Evolutionary conservation across 2,329 filamentous ascomycete genomes (phyloP).

Genomic region (Fusarium newnesense): DNA sequence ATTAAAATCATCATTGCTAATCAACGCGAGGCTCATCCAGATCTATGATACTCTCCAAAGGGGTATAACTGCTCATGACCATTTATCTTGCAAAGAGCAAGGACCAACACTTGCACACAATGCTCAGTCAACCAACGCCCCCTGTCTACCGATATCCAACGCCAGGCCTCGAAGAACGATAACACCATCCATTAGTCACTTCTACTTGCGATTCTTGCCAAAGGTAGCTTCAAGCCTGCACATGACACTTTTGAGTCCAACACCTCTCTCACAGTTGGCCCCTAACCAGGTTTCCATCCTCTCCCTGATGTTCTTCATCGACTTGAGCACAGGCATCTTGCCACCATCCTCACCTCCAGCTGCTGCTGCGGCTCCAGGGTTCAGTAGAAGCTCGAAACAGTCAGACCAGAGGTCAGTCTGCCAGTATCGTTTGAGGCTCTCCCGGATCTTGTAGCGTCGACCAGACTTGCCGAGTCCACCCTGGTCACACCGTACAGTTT

Average conservation of each 20-base stretch:
- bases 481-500: conserved; percentile 71
- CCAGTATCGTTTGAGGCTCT: conserved; percentile 94
- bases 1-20: background rate
- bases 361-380: conserved; percentile 76
- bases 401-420: conserved; percentile 90
- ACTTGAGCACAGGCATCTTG: conserved; percentile 77
- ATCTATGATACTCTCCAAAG: conserved; percentile 11
- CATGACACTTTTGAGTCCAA: conserved; percentile 76
- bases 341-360: conserved; percentile 71
- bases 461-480: conserved; percentile 67
- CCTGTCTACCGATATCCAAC: conserved; percentile 23
- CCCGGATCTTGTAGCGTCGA: conserved; percentile 81
- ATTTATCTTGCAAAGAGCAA: conserved; percentile 18
- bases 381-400: conserved; percentile 86
- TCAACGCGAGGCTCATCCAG: background rate
- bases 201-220: conserved; percentile 51
- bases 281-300: conserved; percentile 88
- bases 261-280: conserved; percentile 82
- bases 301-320: conserved; percentile 75
- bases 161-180: conserved; percentile 19
- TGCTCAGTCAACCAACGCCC: conserved; percentile 8
- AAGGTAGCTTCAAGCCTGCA: conserved; percentile 68
- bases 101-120: conserved; percentile 1
- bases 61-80: conserved; percentile 29
- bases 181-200: background rate